These are phyloP conservation scores for Suillus subalutaceus DNA, from an alignment of 768 basidiomycete genomes.

Conservation along the genomic window DNA sequence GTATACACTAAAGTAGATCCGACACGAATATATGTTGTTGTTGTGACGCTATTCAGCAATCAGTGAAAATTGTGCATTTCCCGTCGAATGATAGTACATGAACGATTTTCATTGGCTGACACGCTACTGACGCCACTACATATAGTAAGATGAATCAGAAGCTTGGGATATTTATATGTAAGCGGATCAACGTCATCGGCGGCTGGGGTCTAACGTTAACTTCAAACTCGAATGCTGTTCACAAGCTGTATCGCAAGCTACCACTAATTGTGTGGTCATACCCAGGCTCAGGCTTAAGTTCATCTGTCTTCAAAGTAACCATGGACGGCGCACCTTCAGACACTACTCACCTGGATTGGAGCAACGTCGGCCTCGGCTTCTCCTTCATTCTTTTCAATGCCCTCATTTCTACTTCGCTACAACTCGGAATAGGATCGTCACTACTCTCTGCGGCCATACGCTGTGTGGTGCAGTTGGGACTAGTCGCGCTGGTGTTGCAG, in stretches of 20 bases:
- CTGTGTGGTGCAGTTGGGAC: constrained; percentile 76
- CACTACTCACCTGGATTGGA: constrained; percentile 54
- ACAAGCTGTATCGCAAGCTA: background rate
- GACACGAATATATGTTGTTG: no score
- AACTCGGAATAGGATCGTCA: constrained; percentile 69
- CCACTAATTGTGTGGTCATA: background rate
- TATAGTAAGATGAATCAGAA: no score
- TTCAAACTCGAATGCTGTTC: background rate
- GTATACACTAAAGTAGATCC: no score
- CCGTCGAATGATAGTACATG: no score
- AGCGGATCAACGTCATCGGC: background rate
- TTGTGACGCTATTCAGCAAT: no score
- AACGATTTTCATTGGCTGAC: no score
- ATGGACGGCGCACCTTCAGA: constrained; percentile 35
- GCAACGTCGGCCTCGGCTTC: constrained; percentile 77
- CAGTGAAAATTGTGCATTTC: no score
- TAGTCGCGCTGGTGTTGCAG: constrained; percentile 72
- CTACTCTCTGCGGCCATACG: constrained; percentile 71
- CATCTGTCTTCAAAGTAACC: background rate
- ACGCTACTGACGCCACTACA: no score
- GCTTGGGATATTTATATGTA: background rate
- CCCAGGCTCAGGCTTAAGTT: background rate
- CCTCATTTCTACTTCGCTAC: constrained; percentile 60
- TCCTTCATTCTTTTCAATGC: constrained; percentile 77
- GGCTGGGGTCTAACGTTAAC: no score